phyloP scores from a whole-genome alignment of 2,329 filamentous ascomycete genomes.

The Diaporthe sp. region DNA sequence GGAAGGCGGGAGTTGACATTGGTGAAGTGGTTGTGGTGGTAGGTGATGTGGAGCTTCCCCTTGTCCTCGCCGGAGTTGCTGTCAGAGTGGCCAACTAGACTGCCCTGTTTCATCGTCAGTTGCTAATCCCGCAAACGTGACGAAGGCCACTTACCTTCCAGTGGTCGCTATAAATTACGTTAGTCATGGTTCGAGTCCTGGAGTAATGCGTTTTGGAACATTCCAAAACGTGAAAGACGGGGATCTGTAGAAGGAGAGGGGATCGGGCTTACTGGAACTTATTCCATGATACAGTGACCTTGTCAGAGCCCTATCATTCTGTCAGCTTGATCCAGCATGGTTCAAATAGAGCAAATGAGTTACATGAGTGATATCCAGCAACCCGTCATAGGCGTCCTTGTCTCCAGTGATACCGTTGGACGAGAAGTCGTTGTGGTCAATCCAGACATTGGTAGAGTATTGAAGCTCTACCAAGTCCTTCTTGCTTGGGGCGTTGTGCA shows the following conservation, averaged over 20 bases:
- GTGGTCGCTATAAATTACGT: too few species aligned
- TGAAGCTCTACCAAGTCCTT: conserved; percentile 59
- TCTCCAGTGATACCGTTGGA: conserved; percentile 57
- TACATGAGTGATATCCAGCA: conserved; percentile 66
- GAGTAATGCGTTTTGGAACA: too few species aligned
- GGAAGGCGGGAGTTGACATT: conserved; percentile 58
- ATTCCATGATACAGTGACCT: conserved; percentile 44
- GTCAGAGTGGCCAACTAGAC: conserved; percentile 70
- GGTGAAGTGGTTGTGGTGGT: conserved; percentile 61
- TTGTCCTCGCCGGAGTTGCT: conserved; percentile 56
- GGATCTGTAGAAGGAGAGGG: too few species aligned
- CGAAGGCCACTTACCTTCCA: conserved; percentile 57
- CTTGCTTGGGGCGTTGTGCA: conserved; percentile 57
- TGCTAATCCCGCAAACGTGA: background rate
- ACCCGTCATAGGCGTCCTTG: conserved; percentile 68
- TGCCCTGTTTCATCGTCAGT: conserved; percentile 39
- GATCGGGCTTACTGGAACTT: too few species aligned
- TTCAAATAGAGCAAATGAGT: conserved; percentile 28
- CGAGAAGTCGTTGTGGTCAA: conserved; percentile 65
- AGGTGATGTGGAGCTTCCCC: conserved; percentile 58
- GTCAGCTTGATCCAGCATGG: background rate
- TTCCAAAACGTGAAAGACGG: too few species aligned
- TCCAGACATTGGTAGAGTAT: conserved; percentile 52
- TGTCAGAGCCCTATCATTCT: conserved; percentile 2
- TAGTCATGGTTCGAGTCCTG: too few species aligned